Base-by-base conservation (phyloP, 2,329 filamentous ascomycete species). In the Pseudodiploospora longispora region DNA sequence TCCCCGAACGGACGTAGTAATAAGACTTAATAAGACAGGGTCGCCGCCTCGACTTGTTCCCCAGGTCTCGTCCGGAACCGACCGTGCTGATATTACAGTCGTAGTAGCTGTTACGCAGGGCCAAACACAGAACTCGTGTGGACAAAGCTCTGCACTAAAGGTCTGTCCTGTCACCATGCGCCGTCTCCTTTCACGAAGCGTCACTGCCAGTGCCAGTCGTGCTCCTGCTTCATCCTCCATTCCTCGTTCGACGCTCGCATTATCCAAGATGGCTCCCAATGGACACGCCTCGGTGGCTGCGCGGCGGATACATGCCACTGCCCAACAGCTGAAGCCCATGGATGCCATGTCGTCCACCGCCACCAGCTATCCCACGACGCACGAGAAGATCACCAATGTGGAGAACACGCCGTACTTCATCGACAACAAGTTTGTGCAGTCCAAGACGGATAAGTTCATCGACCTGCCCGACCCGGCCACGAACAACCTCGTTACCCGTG, bases 381-480 rank as follows among this genome's bases (percentile, higher is more conserved):
- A 93, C 69, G 82, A 85, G 43, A 80, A 80, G 68, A 81, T 88
- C 55, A 58, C 75, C 53, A 65, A 77, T 47, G 80, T 84, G 33
- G 67, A 75, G 55, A 78, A 90, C 61, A 91, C 87, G 10, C 83
- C 81, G 29, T 89, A 85, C 71, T 93, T 93, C 63, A 62, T 93
- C 54, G 78, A 93, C 72, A 93, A 93, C 69, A 69, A 84, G 62
- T 89, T 91, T 60, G 69, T 82, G 43, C 66, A 75, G 40, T 90
- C 85, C 12, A 66, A 74, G 57, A 72, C 86, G 29, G 75, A 79
- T 48, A 71, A 83, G 67, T 88, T 82, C 74, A 88, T 91, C 62
- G 84, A 89, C 57, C 70, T 93, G 52, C 72, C 86, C 66, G 87
- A 93, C 66, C 87, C 87, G 19, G 86, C 87, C 40, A 91, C 87